Evolutionary conservation across 2,329 filamentous ascomycete species (phyloP).

Genomic region (Aspergillus brunneoviolaceus): DNA sequence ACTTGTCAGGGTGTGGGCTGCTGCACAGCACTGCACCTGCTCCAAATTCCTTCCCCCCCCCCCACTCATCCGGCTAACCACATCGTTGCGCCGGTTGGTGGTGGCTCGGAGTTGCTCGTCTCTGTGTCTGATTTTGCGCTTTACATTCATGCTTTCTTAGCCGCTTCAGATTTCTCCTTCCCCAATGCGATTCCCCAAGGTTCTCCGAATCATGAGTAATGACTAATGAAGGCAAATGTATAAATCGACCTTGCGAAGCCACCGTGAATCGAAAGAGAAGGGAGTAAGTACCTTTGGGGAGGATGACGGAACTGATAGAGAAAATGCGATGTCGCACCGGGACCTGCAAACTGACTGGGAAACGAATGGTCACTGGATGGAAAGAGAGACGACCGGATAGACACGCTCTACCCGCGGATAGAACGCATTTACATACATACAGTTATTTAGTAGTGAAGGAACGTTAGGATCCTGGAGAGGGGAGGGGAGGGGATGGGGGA

Average conservation of each 20-base stretch:
- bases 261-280: background rate
- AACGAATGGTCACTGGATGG: background rate
- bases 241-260: background rate
- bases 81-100: constrained; percentile 19
- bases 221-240: background rate
- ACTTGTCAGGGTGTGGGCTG: constrained; percentile 1
- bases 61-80: constrained; percentile 17
- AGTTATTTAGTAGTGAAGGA: no score
- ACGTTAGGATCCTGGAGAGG: background rate
- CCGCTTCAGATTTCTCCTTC: background rate
- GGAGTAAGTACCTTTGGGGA: background rate
- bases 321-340: constrained; percentile 11
- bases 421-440: background rate
- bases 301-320: constrained; percentile 1
- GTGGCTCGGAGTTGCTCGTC: background rate
- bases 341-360: constrained; percentile 11
- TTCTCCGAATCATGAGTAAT: background rate
- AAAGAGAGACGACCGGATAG: background rate
- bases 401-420: constrained; percentile 6
- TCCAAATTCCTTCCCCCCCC: constrained; percentile 3
- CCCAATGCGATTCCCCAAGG: background rate
- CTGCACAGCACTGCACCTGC: constrained; percentile 11
- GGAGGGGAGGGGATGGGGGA: background rate
- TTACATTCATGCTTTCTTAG: background rate
- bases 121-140: background rate